Evolutionary conservation across 148 eudicot genomes (phyloP), one percentile per base, ranked within the genome.

Genomic region (Silene latifolia): DNA sequence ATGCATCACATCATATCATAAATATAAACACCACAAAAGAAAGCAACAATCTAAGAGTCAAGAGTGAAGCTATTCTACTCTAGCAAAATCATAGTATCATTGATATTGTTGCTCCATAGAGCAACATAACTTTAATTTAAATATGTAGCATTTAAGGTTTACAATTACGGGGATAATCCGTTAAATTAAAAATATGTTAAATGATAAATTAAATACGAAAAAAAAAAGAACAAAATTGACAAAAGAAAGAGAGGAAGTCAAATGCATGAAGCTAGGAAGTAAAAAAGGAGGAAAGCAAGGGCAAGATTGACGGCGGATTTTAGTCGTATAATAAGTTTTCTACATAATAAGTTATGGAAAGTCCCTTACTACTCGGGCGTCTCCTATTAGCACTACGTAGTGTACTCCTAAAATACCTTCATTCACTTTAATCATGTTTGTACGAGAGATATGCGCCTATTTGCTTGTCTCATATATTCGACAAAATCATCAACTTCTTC

Each of bases 241-340:
- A 54, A 66, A 47, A 66, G 47, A 24, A 24, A 27, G 61, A 14
- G 64, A 51, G 58, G 21, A 35, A 35, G 19, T 78, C 80, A 81
- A 83, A 81, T 77, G 81, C 44, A 39, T 6, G 44, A 72, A 75
- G 69, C 8, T 72, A 75, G 69, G 78, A 74, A 42, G 39, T 20
- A 12, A 32, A 74, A 32, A 64, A 18, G n/a, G 67, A 81, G 67
- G 67, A 77, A 82, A 85, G 61, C 39, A 80, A 62, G 85, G 74
- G 77, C 87, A 80, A 80, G 84, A 86, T 86, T 86, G 81, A 82
- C 86, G 87, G 76, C 84, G 84, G 84, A 80, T 77, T 77, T 78
- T 19, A 44, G 64, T 75, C 15, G 46, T 25, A 35, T 27, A 27
- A 27, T 42, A 59, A 57, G 2, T 42, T 68, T 68, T 27, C 29